Evolutionary conservation across 495 filamentous ascomycete species (phyloP).

Genomic region (Peziza echinospora): DNA sequence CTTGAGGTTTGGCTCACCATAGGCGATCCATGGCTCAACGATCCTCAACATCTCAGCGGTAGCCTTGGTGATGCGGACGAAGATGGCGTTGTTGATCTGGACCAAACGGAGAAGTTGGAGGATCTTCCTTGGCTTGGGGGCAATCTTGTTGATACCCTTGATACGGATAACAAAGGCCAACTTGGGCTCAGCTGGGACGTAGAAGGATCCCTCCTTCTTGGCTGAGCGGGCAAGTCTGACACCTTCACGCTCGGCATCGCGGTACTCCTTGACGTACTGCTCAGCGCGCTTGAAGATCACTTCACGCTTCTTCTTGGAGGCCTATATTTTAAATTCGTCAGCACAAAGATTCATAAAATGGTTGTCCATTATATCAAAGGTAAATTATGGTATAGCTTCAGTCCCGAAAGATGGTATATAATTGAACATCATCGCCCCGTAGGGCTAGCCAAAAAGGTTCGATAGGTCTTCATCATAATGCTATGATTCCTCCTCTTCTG

Average conservation of each 20-base stretch:
- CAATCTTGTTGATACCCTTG: conserved; percentile 99
- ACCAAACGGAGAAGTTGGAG: conserved; percentile 95
- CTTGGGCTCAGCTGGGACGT: conserved; percentile 84
- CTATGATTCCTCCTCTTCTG: conserved; percentile 23
- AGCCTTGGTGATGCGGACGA: conserved; percentile 92
- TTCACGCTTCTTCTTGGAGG: conserved; percentile 88
- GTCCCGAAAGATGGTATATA: conserved; percentile 99
- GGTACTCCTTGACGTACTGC: conserved; percentile 98
- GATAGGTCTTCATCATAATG: conserved; percentile 58
- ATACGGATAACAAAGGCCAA: conserved; percentile 97
- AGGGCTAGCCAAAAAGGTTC: conserved; percentile 56
- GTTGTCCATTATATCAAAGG: conserved; percentile 18
- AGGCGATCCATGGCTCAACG: conserved; percentile 94
- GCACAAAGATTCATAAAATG: conserved; percentile 3
- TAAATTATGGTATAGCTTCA: conserved; percentile 32
- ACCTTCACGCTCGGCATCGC: conserved; percentile 93
- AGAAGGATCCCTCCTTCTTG: conserved; percentile 82
- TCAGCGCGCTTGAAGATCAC: conserved; percentile 99
- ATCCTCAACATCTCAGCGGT: conserved; percentile 95
- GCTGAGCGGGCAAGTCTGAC: conserved; percentile 71
- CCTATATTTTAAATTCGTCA: conserved; percentile 33
- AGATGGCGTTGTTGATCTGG: conserved; percentile 99
- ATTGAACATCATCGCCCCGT: conserved; percentile 79
- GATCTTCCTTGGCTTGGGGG: conserved; percentile 99
- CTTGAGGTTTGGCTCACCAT: conserved; percentile 98